Evolutionary conservation across 768 basidiomycete genomes (phyloP).

Genomic region (button mushroom (Agaricus bisporus)): DNA sequence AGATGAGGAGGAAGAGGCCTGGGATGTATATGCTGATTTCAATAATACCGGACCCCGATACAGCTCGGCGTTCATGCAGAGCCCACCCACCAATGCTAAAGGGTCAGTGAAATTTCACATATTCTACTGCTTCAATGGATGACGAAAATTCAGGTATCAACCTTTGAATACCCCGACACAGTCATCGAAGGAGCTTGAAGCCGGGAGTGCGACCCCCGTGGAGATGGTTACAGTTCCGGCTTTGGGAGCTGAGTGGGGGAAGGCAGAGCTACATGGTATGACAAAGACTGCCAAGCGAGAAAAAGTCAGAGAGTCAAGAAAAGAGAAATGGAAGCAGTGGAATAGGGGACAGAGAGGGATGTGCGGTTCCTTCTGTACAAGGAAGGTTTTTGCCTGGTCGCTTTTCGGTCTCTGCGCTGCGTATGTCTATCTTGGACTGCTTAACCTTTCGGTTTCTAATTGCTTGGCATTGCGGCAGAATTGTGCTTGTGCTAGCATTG

Average conservation of each 20-base stretch:
- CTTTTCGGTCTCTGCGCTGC: slow-evolving; percentile 53
- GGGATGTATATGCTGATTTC: slow-evolving; percentile 87
- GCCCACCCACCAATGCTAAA: slow-evolving; percentile 23
- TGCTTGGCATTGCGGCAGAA: slow-evolving; percentile 26
- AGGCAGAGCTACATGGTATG: slow-evolving; percentile 71
- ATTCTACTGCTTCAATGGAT: background rate
- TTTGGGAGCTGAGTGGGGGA: slow-evolving; percentile 86
- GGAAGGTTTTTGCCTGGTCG: slow-evolving; percentile 63
- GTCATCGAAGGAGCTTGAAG: slow-evolving; percentile 29
- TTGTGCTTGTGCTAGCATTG: slow-evolving; percentile 69
- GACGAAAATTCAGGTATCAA: slow-evolving; percentile 32
- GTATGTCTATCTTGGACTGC: slow-evolving; percentile 22
- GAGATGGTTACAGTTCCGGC: slow-evolving; percentile 92
- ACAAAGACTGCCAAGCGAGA: slow-evolving; percentile 67
- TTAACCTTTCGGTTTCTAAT: background rate
- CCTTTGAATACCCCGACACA: slow-evolving; percentile 30
- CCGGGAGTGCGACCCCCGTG: slow-evolving; percentile 41
- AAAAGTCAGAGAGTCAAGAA: slow-evolving; percentile 45
- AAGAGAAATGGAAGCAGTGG: slow-evolving; percentile 67
- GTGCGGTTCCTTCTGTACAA: slow-evolving; percentile 76
- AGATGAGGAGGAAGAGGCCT: slow-evolving; percentile 63
- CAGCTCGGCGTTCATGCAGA: slow-evolving; percentile 49
- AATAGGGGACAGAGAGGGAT: slow-evolving; percentile 74
- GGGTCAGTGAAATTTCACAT: slow-evolving; percentile 34
- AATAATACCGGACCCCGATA: slow-evolving; percentile 82